Conservation (phyloP, 2,329 filamentous ascomycete species). For the Monosporascus sp. region DNA sequence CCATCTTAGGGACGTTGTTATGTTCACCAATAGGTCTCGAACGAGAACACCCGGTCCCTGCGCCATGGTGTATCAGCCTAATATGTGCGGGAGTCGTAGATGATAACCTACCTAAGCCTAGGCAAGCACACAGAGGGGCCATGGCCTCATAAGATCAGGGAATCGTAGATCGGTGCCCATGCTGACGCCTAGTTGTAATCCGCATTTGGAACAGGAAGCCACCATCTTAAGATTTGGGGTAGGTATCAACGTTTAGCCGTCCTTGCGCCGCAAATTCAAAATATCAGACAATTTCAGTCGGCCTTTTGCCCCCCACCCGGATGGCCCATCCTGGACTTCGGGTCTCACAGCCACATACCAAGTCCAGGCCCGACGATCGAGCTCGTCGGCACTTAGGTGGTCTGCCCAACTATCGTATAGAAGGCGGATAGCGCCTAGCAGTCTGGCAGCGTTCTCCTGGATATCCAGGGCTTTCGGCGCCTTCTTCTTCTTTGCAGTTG, state of each 20-base stretch:
- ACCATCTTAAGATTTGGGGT: too few relatives aligned
- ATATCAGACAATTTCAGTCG: constrained; percentile 62
- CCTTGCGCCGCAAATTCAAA: constrained; percentile 48
- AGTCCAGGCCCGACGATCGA: constrained; percentile 71
- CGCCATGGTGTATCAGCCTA: too few relatives aligned
- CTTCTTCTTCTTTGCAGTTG: constrained; percentile 45
- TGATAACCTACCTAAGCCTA: too few relatives aligned
- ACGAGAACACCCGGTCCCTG: too few relatives aligned
- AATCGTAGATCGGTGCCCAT: too few relatives aligned
- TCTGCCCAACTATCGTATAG: constrained; percentile 69
- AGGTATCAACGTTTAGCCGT: constrained; percentile 3
- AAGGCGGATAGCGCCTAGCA: constrained; percentile 67
- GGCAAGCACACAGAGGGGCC: too few relatives aligned
- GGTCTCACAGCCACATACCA: constrained; percentile 79
- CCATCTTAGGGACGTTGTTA: too few relatives aligned
- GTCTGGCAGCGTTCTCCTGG: constrained; percentile 61
- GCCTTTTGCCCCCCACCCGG: constrained; percentile 82
- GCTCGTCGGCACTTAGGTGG: constrained; percentile 57
- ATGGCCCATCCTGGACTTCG: constrained; percentile 65
- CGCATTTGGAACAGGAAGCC: too few relatives aligned
- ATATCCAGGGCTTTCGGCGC: constrained; percentile 45
- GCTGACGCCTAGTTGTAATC: too few relatives aligned
- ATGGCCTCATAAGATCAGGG: too few relatives aligned
- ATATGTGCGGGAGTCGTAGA: too few relatives aligned
- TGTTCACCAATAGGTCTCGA: too few relatives aligned